Base-by-base conservation (phyloP, 169 alveolate species). In the Cryptosporidium sp. region DNA sequence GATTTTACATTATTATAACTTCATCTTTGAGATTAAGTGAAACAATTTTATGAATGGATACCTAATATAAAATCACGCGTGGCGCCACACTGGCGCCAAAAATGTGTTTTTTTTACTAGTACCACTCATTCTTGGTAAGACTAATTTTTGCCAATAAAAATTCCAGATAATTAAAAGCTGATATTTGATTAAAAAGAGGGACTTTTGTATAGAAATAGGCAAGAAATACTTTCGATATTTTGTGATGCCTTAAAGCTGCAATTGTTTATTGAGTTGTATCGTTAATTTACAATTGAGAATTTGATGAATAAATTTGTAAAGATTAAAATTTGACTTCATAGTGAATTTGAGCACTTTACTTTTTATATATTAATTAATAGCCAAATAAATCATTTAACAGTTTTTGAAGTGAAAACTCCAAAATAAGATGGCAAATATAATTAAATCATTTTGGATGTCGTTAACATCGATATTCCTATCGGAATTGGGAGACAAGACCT, bases 401-500 rank as follows among this genome's bases (percentile, higher is more conserved):
- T 10, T 45, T 8, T 14, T 45, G 9, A 48, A 14, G n/a, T 48
- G 12, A 48, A 45, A 10, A 48, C 3, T 2, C 5, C 21, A 18
- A 37, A 41, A 8, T 14, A 43, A 35, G 45, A 80, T 80, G 89
- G 35, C 80, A 33, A 80, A 48, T 43, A 31, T 65, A 7, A 39
- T 67, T 7, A 62, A 59, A 29, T 67, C 89, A 21, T 80, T 80
- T 65, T 80, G 89, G 89, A 80, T 80, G 73, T 80, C 89, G 37
- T 7, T 80, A 41, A 62, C 59, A 14, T 70, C 94, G 16, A 85
- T 93, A 50, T 75, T 93, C 65, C 48, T 93, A 31, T 91, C 95
- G 29, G 97, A 93, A 91, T 23, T 93, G 43, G 96, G 95, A 23
- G 96, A 95, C 70, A 84, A 93, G 67, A 93, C 97, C 33, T 95